Percentiles rank a stretch among this genome's conserved stretches.
phyloP scores from a whole-genome alignment of 1,284 basidiomycete genomes.

The Microstroma glucosiphilum region DNA sequence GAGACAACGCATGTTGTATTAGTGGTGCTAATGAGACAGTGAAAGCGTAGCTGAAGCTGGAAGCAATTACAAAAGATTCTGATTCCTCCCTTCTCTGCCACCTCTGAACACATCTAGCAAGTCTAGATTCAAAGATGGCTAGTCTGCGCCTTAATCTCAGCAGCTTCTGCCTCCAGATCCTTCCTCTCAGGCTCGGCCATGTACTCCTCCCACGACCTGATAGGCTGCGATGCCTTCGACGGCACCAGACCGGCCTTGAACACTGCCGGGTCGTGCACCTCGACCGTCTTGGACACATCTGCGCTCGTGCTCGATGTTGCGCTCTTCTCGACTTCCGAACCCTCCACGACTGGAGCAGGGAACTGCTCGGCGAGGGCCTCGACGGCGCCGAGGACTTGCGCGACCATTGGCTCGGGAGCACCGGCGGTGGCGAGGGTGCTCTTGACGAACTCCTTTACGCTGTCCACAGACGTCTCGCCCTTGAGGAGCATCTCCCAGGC shows the following conservation, averaged over 20 bases:
- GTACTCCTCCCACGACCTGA: slow-evolving; percentile 34
- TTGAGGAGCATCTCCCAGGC: slow-evolving; percentile 56
- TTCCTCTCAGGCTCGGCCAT: slow-evolving; percentile 19
- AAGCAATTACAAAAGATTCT: no score
- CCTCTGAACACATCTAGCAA: no score
- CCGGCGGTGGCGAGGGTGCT: neutral
- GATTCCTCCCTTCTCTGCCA: neutral
- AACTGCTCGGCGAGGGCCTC: slow-evolving; percentile 61
- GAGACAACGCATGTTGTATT: no score
- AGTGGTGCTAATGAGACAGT: no score
- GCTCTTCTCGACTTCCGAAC: slow-evolving; percentile 57
- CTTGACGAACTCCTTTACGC: slow-evolving; percentile 30
- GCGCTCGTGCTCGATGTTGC: slow-evolving; percentile 14
- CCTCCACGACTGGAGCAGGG: slow-evolving; percentile 54
- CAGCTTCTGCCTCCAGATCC: neutral
- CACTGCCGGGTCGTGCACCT: slow-evolving; percentile 61
- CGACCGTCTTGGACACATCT: slow-evolving; percentile 56
- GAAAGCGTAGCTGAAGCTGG: no score
- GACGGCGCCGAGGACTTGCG: slow-evolving; percentile 54
- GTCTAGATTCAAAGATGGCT: slow-evolving; percentile 3
- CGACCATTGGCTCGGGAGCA: slow-evolving; percentile 28
- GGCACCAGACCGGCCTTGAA: slow-evolving; percentile 64
- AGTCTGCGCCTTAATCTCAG: neutral
- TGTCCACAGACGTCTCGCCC: slow-evolving; percentile 54
- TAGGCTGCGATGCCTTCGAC: slow-evolving; percentile 53